A percentile compares a stretch with the other conserved stretches of the same genome.
Conservation (phyloP, 2,329 filamentous ascomycete genomes). For the Hypoxylon sp. region DNA sequence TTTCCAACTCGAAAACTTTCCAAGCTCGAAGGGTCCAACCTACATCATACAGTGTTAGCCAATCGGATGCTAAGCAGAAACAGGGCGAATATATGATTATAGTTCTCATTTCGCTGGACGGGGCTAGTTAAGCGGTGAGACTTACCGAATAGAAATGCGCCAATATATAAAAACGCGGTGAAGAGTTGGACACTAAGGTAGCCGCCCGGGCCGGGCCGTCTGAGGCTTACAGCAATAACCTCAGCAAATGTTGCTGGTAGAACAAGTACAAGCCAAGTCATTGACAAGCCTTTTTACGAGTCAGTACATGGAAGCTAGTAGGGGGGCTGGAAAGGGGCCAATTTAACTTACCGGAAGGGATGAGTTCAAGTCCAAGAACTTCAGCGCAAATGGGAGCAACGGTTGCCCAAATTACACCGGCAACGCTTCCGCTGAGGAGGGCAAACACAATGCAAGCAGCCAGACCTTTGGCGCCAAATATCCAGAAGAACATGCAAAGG, state of each 20-base stretch:
- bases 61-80: slow-evolving; percentile 12
- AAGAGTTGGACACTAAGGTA: slow-evolving; percentile 72
- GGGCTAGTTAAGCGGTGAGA: slow-evolving; percentile 20
- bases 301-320: slow-evolving; percentile 26
- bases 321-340: neutral
- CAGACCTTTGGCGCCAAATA: slow-evolving; percentile 73
- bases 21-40: slow-evolving; percentile 61
- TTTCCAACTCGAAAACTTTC: slow-evolving; percentile 60
- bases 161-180: slow-evolving; percentile 72
- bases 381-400: slow-evolving; percentile 80
- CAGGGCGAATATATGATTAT: neutral
- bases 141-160: slow-evolving; percentile 64
- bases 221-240: slow-evolving; percentile 73
- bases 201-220: slow-evolving; percentile 58
- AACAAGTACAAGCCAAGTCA: slow-evolving; percentile 80
- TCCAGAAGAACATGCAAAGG: slow-evolving; percentile 80
- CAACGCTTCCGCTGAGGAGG: slow-evolving; percentile 75
- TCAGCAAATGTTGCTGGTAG: slow-evolving; percentile 79
- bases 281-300: slow-evolving; percentile 65
- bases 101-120: neutral
- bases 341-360: slow-evolving; percentile 69
- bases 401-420: slow-evolving; percentile 79
- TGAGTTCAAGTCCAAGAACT: slow-evolving; percentile 77
- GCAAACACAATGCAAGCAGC: slow-evolving; percentile 80
- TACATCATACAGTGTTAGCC: slow-evolving; percentile 35